Evolutionary conservation across 306 rosid genomes (phyloP).

Genomic region (Acmispon strigosus): DNA sequence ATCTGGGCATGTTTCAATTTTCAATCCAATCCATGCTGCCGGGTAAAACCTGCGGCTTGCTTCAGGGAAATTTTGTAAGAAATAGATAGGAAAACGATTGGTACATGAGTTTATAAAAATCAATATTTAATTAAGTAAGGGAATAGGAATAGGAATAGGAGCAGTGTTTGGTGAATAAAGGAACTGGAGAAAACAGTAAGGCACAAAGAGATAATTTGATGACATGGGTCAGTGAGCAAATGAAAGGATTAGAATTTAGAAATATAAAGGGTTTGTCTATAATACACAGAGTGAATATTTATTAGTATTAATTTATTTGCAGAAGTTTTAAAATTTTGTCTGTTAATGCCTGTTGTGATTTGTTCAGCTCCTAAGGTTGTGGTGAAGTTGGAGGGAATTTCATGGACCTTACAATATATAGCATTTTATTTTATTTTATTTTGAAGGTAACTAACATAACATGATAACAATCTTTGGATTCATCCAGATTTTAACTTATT

Average conservation of each 20-base stretch:
- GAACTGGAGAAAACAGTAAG: constrained; percentile 15
- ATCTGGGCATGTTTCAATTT: not conserved
- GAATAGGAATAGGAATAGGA: too few relatives aligned
- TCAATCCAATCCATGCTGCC: constrained; percentile 16
- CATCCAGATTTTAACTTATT: not conserved
- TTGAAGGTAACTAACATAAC: not conserved
- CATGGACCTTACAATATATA: constrained; percentile 13
- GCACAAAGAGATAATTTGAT: not conserved
- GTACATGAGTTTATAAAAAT: too few relatives aligned
- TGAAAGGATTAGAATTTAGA: constrained; percentile 16
- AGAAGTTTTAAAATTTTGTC: not conserved
- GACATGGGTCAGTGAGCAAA: not conserved
- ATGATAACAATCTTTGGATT: not conserved
- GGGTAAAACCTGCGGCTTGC: constrained; percentile 3
- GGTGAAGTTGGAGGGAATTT: not conserved
- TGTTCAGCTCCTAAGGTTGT: constrained; percentile 5
- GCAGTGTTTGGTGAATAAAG: constrained; percentile 34
- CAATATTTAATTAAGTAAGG: not conserved
- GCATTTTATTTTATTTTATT: not conserved
- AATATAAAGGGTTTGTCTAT: constrained; percentile 15
- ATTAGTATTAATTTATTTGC: not conserved
- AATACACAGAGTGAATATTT: not conserved
- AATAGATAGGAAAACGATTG: not conserved
- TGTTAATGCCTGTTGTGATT: too few relatives aligned
- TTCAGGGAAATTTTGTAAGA: not conserved